phyloP scores from a whole-genome alignment of 2,329 filamentous ascomycete genomes.

The Calonectria pseudoturangicola region DNA sequence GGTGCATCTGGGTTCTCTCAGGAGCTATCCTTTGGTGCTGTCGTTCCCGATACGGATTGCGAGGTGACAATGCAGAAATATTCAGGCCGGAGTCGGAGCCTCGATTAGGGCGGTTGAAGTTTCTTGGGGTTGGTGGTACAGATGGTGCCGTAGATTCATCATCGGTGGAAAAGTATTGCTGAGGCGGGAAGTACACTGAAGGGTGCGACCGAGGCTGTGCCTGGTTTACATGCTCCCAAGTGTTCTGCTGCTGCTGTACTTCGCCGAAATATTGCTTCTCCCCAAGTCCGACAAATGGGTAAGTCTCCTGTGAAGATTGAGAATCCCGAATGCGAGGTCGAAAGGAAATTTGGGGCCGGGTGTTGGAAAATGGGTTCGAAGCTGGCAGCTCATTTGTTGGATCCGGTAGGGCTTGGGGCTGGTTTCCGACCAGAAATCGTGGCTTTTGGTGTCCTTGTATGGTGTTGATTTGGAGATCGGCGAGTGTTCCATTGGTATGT shows the following conservation, averaged over 20 bases:
- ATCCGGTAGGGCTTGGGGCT: neutral
- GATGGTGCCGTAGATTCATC: neutral
- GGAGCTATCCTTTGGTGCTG: neutral
- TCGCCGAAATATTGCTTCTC: neutral
- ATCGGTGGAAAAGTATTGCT: neutral
- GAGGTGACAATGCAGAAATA: neutral
- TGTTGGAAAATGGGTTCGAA: constrained; percentile 12
- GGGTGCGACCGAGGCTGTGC: neutral
- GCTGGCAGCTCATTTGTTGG: constrained; percentile 6
- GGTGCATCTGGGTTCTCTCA: too few species aligned
- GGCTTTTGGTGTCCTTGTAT: neutral
- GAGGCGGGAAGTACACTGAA: neutral
- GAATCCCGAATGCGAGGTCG: neutral
- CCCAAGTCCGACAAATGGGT: neutral
- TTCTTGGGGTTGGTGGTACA: neutral
- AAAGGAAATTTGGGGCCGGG: neutral
- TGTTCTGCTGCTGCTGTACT: neutral
- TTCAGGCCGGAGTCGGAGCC: neutral
- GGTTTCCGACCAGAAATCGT: neutral
- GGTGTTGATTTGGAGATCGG: neutral
- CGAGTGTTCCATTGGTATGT: constrained; percentile 14
- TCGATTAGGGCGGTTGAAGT: neutral
- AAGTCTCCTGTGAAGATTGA: neutral
- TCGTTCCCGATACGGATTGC: neutral
- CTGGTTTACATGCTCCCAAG: neutral